phyloP scores from a whole-genome alignment of 2,329 filamentous ascomycete genomes.

The Gaeumannomyces sp. region DNA sequence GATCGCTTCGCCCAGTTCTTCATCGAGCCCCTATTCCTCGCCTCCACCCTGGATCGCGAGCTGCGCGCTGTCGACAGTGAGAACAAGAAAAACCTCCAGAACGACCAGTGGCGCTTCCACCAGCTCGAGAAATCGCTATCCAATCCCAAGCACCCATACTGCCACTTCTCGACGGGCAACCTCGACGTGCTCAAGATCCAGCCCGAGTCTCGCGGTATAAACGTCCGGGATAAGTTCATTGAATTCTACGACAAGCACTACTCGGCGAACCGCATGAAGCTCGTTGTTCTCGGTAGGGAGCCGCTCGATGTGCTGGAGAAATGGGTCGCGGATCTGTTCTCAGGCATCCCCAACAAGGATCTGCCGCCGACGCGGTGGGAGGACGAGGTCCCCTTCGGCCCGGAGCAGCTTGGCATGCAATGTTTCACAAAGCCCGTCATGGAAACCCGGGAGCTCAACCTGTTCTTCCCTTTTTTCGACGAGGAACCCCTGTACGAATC shows the following conservation, averaged over 20 bases:
- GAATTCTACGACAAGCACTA: slow-evolving; percentile 86
- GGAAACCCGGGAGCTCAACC: slow-evolving; percentile 72
- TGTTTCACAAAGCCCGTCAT: slow-evolving; percentile 88
- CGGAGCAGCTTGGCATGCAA: slow-evolving; percentile 54
- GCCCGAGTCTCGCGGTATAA: slow-evolving; percentile 71
- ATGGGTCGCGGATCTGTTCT: slow-evolving; percentile 82
- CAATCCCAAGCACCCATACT: slow-evolving; percentile 80
- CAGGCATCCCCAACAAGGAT: slow-evolving; percentile 74
- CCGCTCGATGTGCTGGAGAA: slow-evolving; percentile 72
- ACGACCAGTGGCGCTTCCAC: slow-evolving; percentile 78
- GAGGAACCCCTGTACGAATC: slow-evolving; percentile 74
- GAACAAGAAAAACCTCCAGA: slow-evolving; percentile 96
- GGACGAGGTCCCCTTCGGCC: slow-evolving; percentile 42
- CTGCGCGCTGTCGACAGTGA: slow-evolving; percentile 87
- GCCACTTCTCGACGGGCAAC: slow-evolving; percentile 88
- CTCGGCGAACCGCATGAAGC: slow-evolving; percentile 89
- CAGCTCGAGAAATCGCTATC: slow-evolving; percentile 86
- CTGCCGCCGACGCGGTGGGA: slow-evolving; percentile 55
- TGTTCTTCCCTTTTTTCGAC: slow-evolving; percentile 80
- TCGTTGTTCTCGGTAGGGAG: slow-evolving; percentile 79
- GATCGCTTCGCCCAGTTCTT: slow-evolving; percentile 95
- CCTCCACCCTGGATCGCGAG: slow-evolving; percentile 79
- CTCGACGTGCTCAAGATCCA: slow-evolving; percentile 78
- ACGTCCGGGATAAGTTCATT: slow-evolving; percentile 86
- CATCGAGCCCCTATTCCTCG: slow-evolving; percentile 77